phyloP scores from a whole-genome alignment of 2,329 filamentous ascomycete genomes.

The Neonectria coccinea region DNA sequence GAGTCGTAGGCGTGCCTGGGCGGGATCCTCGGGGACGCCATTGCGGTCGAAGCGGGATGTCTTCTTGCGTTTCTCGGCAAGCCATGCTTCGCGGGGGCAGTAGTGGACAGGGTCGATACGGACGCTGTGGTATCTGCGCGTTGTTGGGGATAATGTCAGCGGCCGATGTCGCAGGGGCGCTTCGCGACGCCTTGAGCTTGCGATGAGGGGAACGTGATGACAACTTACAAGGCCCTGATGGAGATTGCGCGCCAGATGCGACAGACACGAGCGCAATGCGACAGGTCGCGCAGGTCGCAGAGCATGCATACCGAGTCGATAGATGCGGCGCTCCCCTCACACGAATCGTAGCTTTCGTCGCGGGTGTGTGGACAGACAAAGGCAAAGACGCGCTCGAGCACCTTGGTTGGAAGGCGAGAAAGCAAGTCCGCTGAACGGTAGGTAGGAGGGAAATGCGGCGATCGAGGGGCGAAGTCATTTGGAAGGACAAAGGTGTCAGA shows the following conservation, averaged over 20 bases:
- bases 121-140: constrained; percentile 82
- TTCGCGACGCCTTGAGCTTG: constrained; percentile 10
- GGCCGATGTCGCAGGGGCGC: constrained; percentile 6
- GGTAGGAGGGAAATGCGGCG: constrained; percentile 53
- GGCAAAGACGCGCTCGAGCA: constrained; percentile 82
- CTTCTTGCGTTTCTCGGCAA: constrained; percentile 82
- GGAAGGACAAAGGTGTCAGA: constrained; percentile 43
- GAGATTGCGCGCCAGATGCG: constrained; percentile 74
- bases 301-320: constrained; percentile 88
- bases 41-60: constrained; percentile 80
- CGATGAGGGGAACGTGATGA: constrained; percentile 7
- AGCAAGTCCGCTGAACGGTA: constrained; percentile 57
- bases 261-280: constrained; percentile 81
- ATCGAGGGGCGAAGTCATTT: constrained; percentile 44
- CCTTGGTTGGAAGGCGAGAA: constrained; percentile 70
- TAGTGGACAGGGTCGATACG: constrained; percentile 96
- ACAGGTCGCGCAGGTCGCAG: constrained; percentile 90
- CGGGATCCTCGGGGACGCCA: constrained; percentile 83
- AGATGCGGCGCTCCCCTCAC: constrained; percentile 76
- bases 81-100: constrained; percentile 85
- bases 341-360: constrained; percentile 83
- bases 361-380: constrained; percentile 85
- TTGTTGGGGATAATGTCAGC: constrained; percentile 23
- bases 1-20: constrained; percentile 79
- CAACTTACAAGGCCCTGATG: constrained; percentile 70